Base-by-base conservation (phyloP, 441 rosid genomes). In the Populus hybrid region DNA sequence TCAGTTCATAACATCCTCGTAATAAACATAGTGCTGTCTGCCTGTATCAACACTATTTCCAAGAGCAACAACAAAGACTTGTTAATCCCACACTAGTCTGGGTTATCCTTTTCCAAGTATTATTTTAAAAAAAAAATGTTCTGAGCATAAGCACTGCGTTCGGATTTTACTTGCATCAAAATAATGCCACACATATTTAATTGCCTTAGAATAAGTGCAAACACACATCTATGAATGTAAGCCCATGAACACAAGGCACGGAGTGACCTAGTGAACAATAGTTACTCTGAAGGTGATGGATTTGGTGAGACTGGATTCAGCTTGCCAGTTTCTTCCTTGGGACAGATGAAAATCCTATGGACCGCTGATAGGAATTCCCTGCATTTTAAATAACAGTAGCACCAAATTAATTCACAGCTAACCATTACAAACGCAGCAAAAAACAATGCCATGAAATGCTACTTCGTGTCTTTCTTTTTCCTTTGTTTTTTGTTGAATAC, bases 311-410 rank as follows among this genome's bases (percentile, higher is more conserved):
- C 79, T 53, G 79, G 64, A n/a, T 59, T 74, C 76, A 69, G 72
- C 56, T 23, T 38, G 67, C 69, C 74, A 18, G 71, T 61, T 11
- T 83, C 86, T 72, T 87, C 86, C 74, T 73, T 80, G 6, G 82
- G 83, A 73, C 74, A 70, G 82, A 88, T 83, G 38, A 82, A 42
- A 68, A 82, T 76, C 77, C 71, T 83, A 69, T 79, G 84, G 61
- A 82, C 87, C 35, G 20, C 56, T 3, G 61, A 2, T 69, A 45
- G 80, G 59, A 85, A 81, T 70, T 85, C 79, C 82, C 92, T 89
- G 89, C 78, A 79, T 31, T 63, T 24, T 33, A 38, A 4, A 35
- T 28, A 20, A 69, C 20, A 40, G 8, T 20, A 6, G 16, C 23
- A 56, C 35, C 31, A 71, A 66, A 74, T 77, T 64, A 67, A 23